Evolutionary conservation across 345 rosid genomes (phyloP), one percentile per base, ranked within the genome.

Genomic region (Triadica sebifera): DNA sequence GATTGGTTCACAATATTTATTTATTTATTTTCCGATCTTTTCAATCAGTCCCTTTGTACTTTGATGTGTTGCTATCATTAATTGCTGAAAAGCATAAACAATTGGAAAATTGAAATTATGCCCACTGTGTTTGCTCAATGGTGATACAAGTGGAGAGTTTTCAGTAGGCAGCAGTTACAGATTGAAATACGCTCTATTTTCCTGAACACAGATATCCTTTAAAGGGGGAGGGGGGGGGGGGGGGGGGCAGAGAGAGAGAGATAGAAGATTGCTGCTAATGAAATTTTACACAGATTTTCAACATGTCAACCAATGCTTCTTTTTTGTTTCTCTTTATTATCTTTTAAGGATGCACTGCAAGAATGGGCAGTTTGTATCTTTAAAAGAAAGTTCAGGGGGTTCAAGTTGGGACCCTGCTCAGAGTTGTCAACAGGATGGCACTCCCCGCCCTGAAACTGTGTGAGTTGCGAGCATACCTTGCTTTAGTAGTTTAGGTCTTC

Each of bases 331-430:
- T 41, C 22, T 61, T 63, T 75, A 72, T 76, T 61, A 16, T 83
- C 66, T 41, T 80, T 58, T 63, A 39, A 89, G 93, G 77, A 89
- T 89, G 93, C 93, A 86, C 69, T 87, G 93, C 66, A 89, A 85
- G 79, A 87, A 89, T 69, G 93, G 93, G 71, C 93, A 89, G 80
- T 89, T 89, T 87, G 89, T 87, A 39, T 89, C 93, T 39, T 20
- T 83, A 57, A 89, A 86, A 78, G 89, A 84, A 78, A 78, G 78
- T 70, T 78, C 84, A 6, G 83, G 87, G 66, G 84, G 74, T 72
- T 82, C 90, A 61, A 78, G 81, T 62, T 85, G 86, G 87, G 93
- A 84, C 69, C 81, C 87, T 53, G 69, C 87, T n/a, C 90, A 82
- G 67, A 76, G 78, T 77, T 76, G 80, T 65, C 78, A 72, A 69